A percentile compares a stretch with the other conserved stretches of the same genome.
Conservation (phyloP, 148 eudicot species). For the Silene uniflora region DNA sequence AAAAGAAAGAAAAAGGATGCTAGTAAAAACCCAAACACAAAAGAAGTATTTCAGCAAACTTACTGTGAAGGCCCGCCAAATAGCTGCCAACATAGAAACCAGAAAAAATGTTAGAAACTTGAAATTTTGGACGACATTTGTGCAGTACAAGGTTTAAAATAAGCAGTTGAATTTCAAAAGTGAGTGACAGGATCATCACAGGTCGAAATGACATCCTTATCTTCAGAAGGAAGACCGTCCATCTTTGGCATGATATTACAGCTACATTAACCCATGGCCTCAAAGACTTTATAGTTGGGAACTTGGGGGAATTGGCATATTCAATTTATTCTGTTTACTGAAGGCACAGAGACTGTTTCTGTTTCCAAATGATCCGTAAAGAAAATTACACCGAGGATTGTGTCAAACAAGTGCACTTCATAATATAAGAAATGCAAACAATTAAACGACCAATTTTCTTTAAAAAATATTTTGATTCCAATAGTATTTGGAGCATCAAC, state of each 20-base stretch:
- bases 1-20: background rate
- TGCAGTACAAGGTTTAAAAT: background rate
- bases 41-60: conserved; percentile 12
- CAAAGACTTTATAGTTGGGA: background rate
- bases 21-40: background rate
- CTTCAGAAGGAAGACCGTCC: background rate
- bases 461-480: too few relatives aligned
- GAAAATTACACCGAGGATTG: background rate
- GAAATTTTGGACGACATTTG: background rate
- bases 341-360: too few relatives aligned
- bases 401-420: background rate
- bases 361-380: background rate
- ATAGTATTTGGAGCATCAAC: background rate
- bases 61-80: conserved; percentile 57
- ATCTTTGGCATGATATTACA: background rate
- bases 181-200: background rate
- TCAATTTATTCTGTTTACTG: too few relatives aligned
- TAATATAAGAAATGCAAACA: too few relatives aligned
- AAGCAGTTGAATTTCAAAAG: background rate
- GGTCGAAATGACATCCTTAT: background rate
- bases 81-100: conserved; percentile 47
- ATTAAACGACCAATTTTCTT: too few relatives aligned
- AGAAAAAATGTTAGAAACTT: conserved; percentile 14
- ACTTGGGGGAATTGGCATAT: too few relatives aligned
- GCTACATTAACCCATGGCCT: background rate